These are phyloP conservation scores for Sclerotinia borealis DNA, from an alignment of 2,329 filamentous ascomycete genomes.

Conservation along the genomic window DNA sequence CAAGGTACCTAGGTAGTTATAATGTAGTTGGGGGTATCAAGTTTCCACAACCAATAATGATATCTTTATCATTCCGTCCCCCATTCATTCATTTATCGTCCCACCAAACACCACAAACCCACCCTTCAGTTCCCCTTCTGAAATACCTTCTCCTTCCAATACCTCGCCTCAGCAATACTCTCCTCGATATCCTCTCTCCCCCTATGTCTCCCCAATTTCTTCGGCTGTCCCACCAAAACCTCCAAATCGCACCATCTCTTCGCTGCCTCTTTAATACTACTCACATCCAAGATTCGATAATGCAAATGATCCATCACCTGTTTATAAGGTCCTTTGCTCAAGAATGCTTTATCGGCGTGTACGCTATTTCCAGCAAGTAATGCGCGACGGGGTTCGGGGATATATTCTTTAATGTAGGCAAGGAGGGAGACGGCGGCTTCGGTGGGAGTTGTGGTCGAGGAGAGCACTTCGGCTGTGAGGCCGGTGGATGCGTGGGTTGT, in stretches of 20 bases:
- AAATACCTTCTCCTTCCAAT: constrained; percentile 71
- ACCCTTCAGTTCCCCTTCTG: constrained; percentile 5
- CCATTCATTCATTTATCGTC: not conserved
- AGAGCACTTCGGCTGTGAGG: constrained; percentile 68
- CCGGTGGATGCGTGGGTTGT: constrained; percentile 74
- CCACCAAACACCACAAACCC: not conserved
- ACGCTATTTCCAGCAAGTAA: constrained; percentile 89
- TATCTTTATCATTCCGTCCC: not conserved
- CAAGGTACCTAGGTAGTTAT: too few relatives aligned
- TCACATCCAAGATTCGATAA: constrained; percentile 89
- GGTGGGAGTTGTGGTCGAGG: constrained; percentile 65
- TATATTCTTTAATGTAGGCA: constrained; percentile 66
- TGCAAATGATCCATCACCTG: constrained; percentile 71
- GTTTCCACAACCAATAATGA: not conserved
- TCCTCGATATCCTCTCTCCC: constrained; percentile 88
- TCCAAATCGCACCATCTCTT: constrained; percentile 68
- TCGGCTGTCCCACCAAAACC: constrained; percentile 55
- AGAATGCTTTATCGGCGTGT: constrained; percentile 80
- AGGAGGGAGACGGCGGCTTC: constrained; percentile 66
- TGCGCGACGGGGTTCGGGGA: constrained; percentile 60
- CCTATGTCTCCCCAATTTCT: constrained; percentile 72
- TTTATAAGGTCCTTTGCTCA: constrained; percentile 67
- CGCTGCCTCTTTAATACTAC: constrained; percentile 83
- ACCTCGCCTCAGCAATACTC: constrained; percentile 86
- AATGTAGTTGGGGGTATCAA: not conserved